Percentiles rank a stretch among this genome's conserved stretches.
phyloP scores from a whole-genome alignment of 805 yeast species.

The Starmerella bombi region DNA sequence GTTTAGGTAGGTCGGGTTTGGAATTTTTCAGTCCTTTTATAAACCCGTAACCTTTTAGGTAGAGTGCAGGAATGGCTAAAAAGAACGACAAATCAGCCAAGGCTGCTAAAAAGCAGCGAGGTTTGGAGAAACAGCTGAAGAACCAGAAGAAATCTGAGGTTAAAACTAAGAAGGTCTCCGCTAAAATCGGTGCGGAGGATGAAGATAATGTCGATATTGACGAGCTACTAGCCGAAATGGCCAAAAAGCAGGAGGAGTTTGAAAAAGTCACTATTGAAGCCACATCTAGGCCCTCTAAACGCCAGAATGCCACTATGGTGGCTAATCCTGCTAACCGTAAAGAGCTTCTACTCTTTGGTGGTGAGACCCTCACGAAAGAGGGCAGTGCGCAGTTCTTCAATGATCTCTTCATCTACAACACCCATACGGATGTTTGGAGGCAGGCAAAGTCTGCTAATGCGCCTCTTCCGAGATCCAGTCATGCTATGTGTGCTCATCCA shows the following conservation, averaged over 20 bases:
- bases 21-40: too few relatives aligned
- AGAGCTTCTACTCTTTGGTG: constrained; percentile 80
- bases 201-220: constrained; percentile 82
- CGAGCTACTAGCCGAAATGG: constrained; percentile 61
- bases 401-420: constrained; percentile 59
- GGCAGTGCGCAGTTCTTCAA: constrained; percentile 59
- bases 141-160: constrained; percentile 56
- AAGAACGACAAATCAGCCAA: constrained; percentile 68
- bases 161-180: constrained; percentile 61
- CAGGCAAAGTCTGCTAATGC: constrained; percentile 64
- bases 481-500: constrained; percentile 87
- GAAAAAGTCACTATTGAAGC: constrained; percentile 54
- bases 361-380: constrained; percentile 44
- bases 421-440: constrained; percentile 74
- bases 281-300: constrained; percentile 46
- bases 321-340: constrained; percentile 66
- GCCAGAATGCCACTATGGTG: constrained; percentile 64
- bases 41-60: too few relatives aligned
- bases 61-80: constrained; percentile 77
- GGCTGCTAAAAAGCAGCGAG: constrained; percentile 80
- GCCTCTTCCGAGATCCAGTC: constrained; percentile 88
- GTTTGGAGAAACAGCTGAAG: constrained; percentile 71
- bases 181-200: constrained; percentile 47
- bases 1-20: too few relatives aligned
- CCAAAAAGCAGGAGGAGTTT: constrained; percentile 65